These are phyloP conservation scores for Plasmodium inui DNA, from an alignment of 169 alveolate species.

Conservation along the genomic window DNA sequence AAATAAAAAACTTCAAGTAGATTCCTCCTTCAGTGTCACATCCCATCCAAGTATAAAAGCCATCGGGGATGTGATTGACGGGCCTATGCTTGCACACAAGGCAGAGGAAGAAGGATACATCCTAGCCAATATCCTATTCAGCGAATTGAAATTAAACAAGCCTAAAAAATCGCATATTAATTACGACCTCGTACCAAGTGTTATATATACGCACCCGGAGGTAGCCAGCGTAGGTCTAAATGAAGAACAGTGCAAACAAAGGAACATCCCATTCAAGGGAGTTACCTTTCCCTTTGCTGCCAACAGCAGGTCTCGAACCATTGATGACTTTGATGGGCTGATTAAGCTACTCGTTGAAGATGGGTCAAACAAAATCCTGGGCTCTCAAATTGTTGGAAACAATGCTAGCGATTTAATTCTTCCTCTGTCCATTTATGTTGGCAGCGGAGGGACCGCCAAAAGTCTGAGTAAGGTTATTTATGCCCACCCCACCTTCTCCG, in stretches of 20 bases:
- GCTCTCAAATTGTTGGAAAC: constrained; percentile 97
- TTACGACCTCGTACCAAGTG: constrained; percentile 97
- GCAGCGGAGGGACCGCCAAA: constrained; percentile 96
- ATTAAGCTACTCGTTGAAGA: constrained; percentile 91
- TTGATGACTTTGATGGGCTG: constrained; percentile 96
- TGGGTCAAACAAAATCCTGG: constrained; percentile 95
- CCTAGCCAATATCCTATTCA: constrained; percentile 92
- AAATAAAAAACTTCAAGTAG: constrained; percentile 88
- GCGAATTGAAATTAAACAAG: constrained; percentile 84
- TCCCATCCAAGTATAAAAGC: constrained; percentile 92
- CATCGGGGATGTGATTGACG: constrained; percentile 97
- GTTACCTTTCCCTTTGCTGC: constrained; percentile 97
- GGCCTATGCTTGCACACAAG: constrained; percentile 99
- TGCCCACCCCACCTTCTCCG: constrained; percentile 99
- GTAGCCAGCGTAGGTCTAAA: constrained; percentile 98
- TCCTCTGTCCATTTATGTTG: constrained; percentile 94
- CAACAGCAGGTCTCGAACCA: constrained; percentile 95
- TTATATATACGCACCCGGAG: constrained; percentile 98
- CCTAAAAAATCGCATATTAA: constrained; percentile 85
- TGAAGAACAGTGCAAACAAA: constrained; percentile 92
- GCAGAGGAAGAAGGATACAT: constrained; percentile 99
- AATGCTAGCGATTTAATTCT: constrained; percentile 97
- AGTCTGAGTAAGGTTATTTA: constrained; percentile 96
- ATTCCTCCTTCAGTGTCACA: constrained; percentile 82
- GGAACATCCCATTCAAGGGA: constrained; percentile 89